Conservation (phyloP, 176 grass and related monocot genomes). For the Eleusine coracana region DNA sequence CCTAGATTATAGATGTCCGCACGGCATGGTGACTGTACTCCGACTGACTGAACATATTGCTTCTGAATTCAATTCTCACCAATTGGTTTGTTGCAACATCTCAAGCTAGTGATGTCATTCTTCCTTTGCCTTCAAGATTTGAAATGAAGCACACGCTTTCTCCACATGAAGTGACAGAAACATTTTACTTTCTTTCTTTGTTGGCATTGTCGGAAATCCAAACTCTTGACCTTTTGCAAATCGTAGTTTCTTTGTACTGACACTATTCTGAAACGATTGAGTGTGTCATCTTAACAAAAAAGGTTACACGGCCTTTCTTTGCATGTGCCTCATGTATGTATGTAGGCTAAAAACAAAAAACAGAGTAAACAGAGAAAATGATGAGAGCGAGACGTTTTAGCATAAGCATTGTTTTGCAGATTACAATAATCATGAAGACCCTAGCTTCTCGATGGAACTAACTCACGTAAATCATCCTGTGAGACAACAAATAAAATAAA, state of each 20-base stretch:
- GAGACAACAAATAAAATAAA: neutral
- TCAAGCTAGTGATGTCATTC: neutral
- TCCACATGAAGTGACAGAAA: neutral
- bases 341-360: neutral
- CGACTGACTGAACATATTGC: neutral
- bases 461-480: neutral
- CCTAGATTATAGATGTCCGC: no score
- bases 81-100: neutral
- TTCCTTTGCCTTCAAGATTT: slow-evolving; percentile 21
- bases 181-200: neutral
- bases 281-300: neutral
- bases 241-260: slow-evolving; percentile 10
- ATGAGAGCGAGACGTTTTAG: neutral
- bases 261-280: neutral
- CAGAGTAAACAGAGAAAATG: neutral
- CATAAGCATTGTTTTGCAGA: neutral
- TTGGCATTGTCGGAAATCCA: neutral
- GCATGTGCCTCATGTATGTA: slow-evolving; percentile 14
- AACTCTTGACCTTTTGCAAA: neutral
- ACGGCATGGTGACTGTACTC: no score
- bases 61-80: slow-evolving; percentile 22
- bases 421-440: neutral
- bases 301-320: neutral
- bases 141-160: slow-evolving; percentile 4
- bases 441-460: neutral